A percentile compares a stretch with the other conserved stretches of the same genome.
phyloP scores from a whole-genome alignment of 163 green algal genomes.

The Volvox carteri region DNA sequence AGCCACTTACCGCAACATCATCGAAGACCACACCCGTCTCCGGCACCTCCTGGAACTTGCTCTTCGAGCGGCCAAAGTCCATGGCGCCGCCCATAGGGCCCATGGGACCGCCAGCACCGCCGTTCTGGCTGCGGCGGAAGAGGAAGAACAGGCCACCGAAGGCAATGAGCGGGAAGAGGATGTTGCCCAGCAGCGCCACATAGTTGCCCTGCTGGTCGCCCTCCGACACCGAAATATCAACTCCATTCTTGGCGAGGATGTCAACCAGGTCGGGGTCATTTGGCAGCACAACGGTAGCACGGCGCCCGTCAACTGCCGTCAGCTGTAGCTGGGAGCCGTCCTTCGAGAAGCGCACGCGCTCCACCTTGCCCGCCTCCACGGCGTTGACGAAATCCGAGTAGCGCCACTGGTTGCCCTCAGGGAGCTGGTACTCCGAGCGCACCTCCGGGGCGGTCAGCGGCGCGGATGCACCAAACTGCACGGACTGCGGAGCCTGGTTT shows the following conservation, averaged over 20 bases:
- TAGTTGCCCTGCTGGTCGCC: constrained; percentile 96
- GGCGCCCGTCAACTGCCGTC: constrained; percentile 84
- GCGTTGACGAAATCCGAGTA: constrained; percentile 99
- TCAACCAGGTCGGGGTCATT: constrained; percentile 99
- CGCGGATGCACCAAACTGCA: constrained; percentile 44
- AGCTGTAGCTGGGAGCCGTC: constrained; percentile 97
- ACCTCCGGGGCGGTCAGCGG: constrained; percentile 62
- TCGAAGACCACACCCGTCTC: constrained; percentile 95
- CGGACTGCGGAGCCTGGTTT: constrained; percentile 31
- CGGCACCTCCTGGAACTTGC: constrained; percentile 99
- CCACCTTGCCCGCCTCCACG: constrained; percentile 96
- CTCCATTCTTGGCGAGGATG: constrained; percentile 96
- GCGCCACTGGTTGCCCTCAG: constrained; percentile 97
- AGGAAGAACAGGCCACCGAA: constrained; percentile 99
- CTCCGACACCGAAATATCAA: constrained; percentile 98
- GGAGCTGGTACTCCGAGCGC: constrained; percentile 72
- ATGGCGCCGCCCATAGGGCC: constrained; percentile 92
- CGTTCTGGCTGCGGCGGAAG: constrained; percentile 88
- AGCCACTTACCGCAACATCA: constrained; percentile 91
- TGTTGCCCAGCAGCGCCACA: constrained; percentile 96
- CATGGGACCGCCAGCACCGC: constrained; percentile 74
- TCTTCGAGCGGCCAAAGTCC: constrained; percentile 98
- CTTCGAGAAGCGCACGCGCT: constrained; percentile 98
- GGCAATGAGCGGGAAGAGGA: constrained; percentile 98
- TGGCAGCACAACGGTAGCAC: constrained; percentile 95